Evolutionary conservation across 2,329 filamentous ascomycete species (phyloP).

Genomic region (Penicillium sclerotigenum): DNA sequence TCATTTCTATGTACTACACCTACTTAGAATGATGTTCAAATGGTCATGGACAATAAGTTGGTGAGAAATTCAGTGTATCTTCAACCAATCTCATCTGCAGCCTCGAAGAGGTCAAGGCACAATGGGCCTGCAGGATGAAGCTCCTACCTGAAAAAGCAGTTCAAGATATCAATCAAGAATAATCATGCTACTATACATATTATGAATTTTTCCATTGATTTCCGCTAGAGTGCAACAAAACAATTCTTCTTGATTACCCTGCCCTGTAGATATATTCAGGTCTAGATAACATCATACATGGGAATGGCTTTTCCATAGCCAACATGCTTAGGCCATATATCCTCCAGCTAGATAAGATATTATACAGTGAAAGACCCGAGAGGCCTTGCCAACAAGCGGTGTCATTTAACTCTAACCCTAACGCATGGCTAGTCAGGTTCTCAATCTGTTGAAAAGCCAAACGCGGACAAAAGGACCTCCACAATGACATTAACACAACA

Average conservation of each 20-base stretch:
- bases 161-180: not conserved
- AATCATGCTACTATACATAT: not conserved
- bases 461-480: not conserved
- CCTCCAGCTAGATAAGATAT: not conserved
- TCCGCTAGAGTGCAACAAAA: not conserved
- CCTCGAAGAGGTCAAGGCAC: constrained; percentile 1
- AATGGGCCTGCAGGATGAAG: not conserved
- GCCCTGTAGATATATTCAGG: not conserved
- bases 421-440: not conserved
- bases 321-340: not conserved
- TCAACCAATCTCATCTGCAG: constrained; percentile 5
- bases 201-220: not conserved
- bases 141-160: constrained; percentile 6
- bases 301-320: not conserved
- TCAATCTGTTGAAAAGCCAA: constrained; percentile 1
- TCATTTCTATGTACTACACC: not conserved
- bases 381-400: not conserved
- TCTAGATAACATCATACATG: too few relatives aligned
- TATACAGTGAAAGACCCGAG: not conserved
- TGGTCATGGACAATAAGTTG: not conserved
- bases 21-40: not conserved
- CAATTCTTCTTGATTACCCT: not conserved
- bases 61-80: not conserved
- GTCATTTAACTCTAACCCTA: not conserved
- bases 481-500: not conserved